Base-by-base conservation (phyloP, 371 early-diverging fungal genomes). In the Actinomucor elegans region DNA sequence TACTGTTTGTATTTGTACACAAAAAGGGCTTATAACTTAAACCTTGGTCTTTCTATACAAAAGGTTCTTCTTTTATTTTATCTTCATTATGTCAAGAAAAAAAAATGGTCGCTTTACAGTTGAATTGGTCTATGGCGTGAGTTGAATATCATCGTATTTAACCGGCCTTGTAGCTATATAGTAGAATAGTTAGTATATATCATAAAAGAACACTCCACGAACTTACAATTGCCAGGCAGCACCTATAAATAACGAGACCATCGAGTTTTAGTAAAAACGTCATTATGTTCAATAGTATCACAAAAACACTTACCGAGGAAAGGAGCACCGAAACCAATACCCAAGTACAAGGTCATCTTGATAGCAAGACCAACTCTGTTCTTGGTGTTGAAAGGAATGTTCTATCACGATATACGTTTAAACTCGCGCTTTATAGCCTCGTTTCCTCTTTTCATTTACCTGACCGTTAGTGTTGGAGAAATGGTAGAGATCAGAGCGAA, bases 371-470 rank as follows among this genome's bases (percentile, higher is more conserved):
- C 77, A 59, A 70, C 67, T 63, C 73, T 79, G 77, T 80, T 84
- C 65, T 73, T 81, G 61, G 84, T 82, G 47, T 74, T 69, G 69
- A 84, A 84, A 41, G 84, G 84, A 61, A 82, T 41, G 72, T 84
- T 80, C 84, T 84, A 60, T 9, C 17, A 20, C 38, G n/a, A 40
- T 18, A 24, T 1, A 27, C 15, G n/a, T 24, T 15, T 28, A 28
- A 23, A 31, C 27, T 26, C 40, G 37, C 11, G 23, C 5, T 31
- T 11, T 17, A 6, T 24, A 7, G 10, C 41, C 8, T 21, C 48
- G 11, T 36, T 28, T 29, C 7, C 18, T 24, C 26, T 12, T 35
- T 43, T 55, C 1, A 37, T 5, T 41, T 64, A 77, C 78, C 53
- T 65, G 64, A 29, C 78, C 78, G 46, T 74, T 60, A 24, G 57